Evolutionary conservation across 2,329 filamentous ascomycete species (phyloP), one percentile per base, ranked within the genome.

Genomic region (Raffaelea ambrosiae): DNA sequence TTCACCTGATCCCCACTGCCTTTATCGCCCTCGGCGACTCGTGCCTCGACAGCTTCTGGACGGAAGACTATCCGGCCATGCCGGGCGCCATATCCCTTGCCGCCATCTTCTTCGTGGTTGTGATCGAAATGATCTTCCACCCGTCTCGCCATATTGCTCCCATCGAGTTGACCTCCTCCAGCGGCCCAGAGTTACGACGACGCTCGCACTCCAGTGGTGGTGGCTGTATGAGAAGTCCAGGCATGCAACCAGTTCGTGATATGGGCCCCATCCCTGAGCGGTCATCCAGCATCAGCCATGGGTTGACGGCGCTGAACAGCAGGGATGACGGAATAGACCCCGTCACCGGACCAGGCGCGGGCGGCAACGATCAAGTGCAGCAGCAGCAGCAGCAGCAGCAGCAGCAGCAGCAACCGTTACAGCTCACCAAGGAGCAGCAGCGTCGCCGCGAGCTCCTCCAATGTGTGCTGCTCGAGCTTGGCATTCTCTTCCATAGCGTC

Each of bases 401-500:
- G 5, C 7, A 38, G 8, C 7, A 38, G 14, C 7, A 38, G 13
- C 7, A 38, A 16, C 47, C 22, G 11, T n/a, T 29, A 19, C 63
- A 62, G 35, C 22, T 29, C n/a, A 46, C 38, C 16, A 69, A 62
- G 26, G 61, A 76, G 46, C 72, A 86, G 60, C 71, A 83, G 64
- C 73, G 76, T 48, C 77, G 81, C 57, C 74, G 81, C 13, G 75
- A 83, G 54, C 72, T 89, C 54, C 68, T 90, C 5, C 86, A 91
- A 62, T 89, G 86, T 55, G 69, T 90, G 33, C 73, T 91, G 19
- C 75, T 91, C 3, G 86, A 91, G 64, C 85, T 85, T 0, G 86
- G 86, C n/a, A 90, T 91, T 51, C 73, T 91, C n/a, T 90, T 91
- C 60, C 86, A 91, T 67, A 86, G 81, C 59, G 74, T 91, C 48